Percentiles rank a stretch among this genome's conserved stretches.
phyloP scores from a whole-genome alignment of 352 stramenopile genomes.

The Pythium pyrilobum region DNA sequence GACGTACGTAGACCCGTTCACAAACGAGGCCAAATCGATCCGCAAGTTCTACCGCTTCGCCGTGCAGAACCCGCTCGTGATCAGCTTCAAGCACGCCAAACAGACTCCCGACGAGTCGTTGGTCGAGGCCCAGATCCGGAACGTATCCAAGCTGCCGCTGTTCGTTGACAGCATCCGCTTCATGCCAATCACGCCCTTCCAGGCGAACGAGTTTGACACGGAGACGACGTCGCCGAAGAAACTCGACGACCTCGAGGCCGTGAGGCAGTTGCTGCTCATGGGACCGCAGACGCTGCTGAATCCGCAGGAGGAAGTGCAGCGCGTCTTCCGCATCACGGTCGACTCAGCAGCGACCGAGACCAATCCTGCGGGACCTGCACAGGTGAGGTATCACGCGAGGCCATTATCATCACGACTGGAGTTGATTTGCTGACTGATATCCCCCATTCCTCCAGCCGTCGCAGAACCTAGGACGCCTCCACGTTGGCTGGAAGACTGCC shows the following conservation, averaged over 20 bases:
- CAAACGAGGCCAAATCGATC: conserved; percentile 77
- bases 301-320: conserved; percentile 74
- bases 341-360: conserved; percentile 27
- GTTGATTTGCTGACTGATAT: not conserved
- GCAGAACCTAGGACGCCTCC: conserved; percentile 63
- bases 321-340: conserved; percentile 52
- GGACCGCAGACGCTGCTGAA: conserved; percentile 59
- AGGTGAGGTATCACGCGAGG: too few species aligned
- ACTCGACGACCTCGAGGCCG: conserved; percentile 7
- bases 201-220: conserved; percentile 30
- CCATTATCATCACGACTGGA: too few species aligned
- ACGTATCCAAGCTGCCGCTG: conserved; percentile 75
- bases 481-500: conserved; percentile 80
- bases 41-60: conserved; percentile 91
- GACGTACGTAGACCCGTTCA: conserved; percentile 65
- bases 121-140: conserved; percentile 79
- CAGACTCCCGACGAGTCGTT: conserved; percentile 42
- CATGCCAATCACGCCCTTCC: conserved; percentile 53
- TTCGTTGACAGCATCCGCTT: conserved; percentile 83
- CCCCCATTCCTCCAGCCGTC: conserved; percentile 25
- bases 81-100: conserved; percentile 75
- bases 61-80: conserved; percentile 86
- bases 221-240: conserved; percentile 9
- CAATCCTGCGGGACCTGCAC: not conserved
- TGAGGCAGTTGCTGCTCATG: conserved; percentile 24